phyloP scores from a whole-genome alignment of 2,329 filamentous ascomycete genomes.

The Phialophora macrospora region DNA sequence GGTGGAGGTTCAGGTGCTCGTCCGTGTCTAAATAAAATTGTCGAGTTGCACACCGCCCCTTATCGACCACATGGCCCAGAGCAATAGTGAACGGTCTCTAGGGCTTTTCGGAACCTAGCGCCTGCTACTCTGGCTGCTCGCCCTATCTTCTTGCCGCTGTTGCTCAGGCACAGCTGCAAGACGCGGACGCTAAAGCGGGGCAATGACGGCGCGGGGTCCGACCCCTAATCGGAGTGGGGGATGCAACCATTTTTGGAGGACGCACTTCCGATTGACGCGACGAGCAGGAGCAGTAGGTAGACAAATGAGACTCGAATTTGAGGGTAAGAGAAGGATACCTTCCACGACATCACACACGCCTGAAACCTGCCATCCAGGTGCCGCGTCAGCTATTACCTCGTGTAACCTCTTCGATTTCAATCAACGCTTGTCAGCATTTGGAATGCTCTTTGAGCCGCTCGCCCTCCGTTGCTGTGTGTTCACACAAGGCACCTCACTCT shows the following conservation, averaged over 20 bases:
- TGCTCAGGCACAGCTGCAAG: conserved; percentile 26
- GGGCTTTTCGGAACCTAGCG: conserved; percentile 17
- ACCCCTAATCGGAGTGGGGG: conserved; percentile 8
- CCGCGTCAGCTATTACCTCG: background rate
- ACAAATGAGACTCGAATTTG: background rate
- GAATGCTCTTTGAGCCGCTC: background rate
- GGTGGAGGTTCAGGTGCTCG: conserved; percentile 7
- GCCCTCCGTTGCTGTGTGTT: background rate
- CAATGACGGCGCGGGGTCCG: conserved; percentile 13
- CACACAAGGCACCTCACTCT: conserved; percentile 12
- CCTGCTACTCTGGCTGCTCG: background rate
- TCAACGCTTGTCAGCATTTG: background rate
- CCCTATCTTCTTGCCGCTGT: conserved; percentile 16
- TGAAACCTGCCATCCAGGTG: background rate
- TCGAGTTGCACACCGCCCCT: conserved; percentile 22
- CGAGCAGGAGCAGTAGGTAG: background rate
- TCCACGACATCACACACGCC: background rate
- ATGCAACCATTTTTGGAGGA: conserved; percentile 14
- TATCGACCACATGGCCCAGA: background rate
- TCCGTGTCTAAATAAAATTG: conserved; percentile 21
- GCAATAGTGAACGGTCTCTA: conserved; percentile 8
- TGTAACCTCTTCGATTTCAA: background rate
- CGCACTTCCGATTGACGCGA: background rate
- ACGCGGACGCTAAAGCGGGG: conserved; percentile 25
- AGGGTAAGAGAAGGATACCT: background rate